These are phyloP conservation scores for Moringa oleifera DNA, from an alignment of 345 rosid genomes.

Conservation along the genomic window DNA sequence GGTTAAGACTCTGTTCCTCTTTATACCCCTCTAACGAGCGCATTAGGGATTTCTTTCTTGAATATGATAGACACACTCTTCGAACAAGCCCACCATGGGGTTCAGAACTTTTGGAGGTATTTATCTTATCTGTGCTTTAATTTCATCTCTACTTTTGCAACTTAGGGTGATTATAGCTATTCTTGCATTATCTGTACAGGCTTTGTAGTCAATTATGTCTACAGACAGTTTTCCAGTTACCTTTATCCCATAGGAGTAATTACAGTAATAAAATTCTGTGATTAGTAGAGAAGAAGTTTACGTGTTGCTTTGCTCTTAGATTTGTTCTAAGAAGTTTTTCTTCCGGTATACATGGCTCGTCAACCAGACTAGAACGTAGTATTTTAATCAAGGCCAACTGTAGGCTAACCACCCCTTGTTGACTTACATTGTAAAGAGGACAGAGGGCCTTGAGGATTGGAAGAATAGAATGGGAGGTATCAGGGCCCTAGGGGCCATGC, in stretches of 20 bases:
- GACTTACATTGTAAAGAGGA: no score
- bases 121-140: constrained; percentile 13
- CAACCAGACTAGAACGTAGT: no score
- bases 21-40: constrained; percentile 91
- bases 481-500: no score
- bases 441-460: no score
- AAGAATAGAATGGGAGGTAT: no score
- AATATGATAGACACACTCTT: constrained; percentile 95
- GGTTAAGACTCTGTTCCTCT: constrained; percentile 89
- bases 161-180: background rate
- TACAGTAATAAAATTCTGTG: background rate
- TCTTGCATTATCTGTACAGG: background rate
- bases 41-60: constrained; percentile 93
- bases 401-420: no score
- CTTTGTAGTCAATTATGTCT: background rate
- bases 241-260: background rate
- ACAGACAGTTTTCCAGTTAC: no score
- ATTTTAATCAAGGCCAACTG: no score
- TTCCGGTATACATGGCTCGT: no score
- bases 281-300: no score
- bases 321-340: no score
- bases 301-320: no score
- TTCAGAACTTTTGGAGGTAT: constrained; percentile 98
- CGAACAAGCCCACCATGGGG: constrained; percentile 98
- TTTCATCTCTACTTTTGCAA: background rate